Evolutionary conservation across 1,139 yeast species (phyloP), one percentile per base, ranked within the genome.

Genomic region (Kodamaea anthophila): DNA sequence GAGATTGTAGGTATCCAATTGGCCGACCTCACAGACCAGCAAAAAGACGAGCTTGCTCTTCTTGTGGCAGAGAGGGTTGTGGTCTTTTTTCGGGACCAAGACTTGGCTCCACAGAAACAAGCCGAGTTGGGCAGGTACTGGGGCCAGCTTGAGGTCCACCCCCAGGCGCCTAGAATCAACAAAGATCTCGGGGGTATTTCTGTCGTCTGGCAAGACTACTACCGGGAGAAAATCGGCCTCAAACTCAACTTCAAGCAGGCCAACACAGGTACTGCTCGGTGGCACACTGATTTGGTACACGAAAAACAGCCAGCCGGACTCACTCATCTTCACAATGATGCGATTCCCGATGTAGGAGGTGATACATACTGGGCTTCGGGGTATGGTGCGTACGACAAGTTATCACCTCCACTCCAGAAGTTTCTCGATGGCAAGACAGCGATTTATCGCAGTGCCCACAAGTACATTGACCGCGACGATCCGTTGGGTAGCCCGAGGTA

Each of bases 141-240:
- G 58, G 70, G 69, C 8, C 65, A 60, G 40, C 60, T 63, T 16
- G 69, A 63, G 41, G 53, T 58, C 15, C 70, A 63, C 38, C 58
- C 70, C 13, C 66, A 65, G 44, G 66, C 53, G 18, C 65, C 49
- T 41, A 40, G 52, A 42, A 28, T 46, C 40, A 24, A 25, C 19
- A 21, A 29, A 21, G 37, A 36, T 9, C 29, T 41, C 15, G 32
- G 40, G 12, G 81, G 80, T 18, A 53, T 68, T 21, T 53, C 74
- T 14, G 68, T 68, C 5, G 65, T 75, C 38, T 74, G 80, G 80
- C 70, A 65, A 35, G 75, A 72, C 36, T 56, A 54, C 37, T 39
- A 37, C 29, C 49, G 51, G 27, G 51, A 45, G 32, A 47, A 46
- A 34, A 41, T 35, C 29, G 47, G 51, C 4, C 41, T 40, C 26